A percentile compares a stretch with the other conserved stretches of the same genome.
Evolutionary conservation across 495 filamentous ascomycete genomes (phyloP).

Genomic region (Hypoxylon perforatum): DNA sequence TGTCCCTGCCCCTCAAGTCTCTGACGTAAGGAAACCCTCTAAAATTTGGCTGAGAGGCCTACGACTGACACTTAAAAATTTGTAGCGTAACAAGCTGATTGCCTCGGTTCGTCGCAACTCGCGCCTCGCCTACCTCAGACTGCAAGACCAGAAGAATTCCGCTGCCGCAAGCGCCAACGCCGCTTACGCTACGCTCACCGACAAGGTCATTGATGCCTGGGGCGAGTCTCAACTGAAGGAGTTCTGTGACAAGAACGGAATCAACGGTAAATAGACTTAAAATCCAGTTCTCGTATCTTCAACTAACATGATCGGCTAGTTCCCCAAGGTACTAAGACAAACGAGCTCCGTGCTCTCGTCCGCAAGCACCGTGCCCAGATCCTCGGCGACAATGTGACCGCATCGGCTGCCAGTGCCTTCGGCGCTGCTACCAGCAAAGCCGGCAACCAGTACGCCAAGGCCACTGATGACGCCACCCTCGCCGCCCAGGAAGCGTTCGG

Average conservation of each 20-base stretch:
- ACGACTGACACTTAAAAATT: not conserved
- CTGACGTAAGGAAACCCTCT: constrained; percentile 54
- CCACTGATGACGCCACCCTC: constrained; percentile 73
- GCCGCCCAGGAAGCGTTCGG: constrained; percentile 78
- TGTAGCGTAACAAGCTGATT: constrained; percentile 83
- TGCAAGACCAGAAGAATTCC: constrained; percentile 67
- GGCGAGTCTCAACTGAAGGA: constrained; percentile 87
- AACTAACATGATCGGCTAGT: constrained; percentile 73
- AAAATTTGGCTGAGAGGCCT: not conserved
- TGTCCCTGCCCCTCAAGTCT: constrained; percentile 86
- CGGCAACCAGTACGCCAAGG: constrained; percentile 79
- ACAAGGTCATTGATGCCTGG: constrained; percentile 90
- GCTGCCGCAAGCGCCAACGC: constrained; percentile 73
- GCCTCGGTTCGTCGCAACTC: constrained; percentile 92
- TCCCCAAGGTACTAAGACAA: constrained; percentile 87
- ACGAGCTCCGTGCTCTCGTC: constrained; percentile 90
- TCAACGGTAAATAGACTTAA: constrained; percentile 54
- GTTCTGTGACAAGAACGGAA: constrained; percentile 89
- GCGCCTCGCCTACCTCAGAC: constrained; percentile 75
- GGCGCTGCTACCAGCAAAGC: constrained; percentile 87
- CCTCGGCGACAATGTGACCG: constrained; percentile 71
- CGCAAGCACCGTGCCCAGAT: constrained; percentile 87
- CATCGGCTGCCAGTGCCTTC: constrained; percentile 71
- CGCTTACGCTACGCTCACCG: constrained; percentile 76
- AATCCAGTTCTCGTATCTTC: not conserved